A percentile compares a stretch with the other conserved stretches of the same genome.
Evolutionary conservation across 1,284 basidiomycete genomes (phyloP).

Genomic region (Malassezia vespertilionis): DNA sequence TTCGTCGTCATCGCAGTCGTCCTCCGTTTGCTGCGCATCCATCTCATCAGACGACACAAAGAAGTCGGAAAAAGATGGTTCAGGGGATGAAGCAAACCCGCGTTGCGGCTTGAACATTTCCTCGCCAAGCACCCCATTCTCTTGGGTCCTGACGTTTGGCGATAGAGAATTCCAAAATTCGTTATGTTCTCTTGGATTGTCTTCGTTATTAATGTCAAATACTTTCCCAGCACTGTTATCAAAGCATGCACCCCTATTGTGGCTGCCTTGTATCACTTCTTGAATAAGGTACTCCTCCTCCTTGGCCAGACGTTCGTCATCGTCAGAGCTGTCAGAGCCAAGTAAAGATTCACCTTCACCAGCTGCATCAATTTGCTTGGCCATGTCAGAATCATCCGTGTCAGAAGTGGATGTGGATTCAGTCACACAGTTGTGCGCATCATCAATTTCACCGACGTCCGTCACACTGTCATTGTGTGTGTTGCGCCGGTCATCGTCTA

Average conservation of each 20-base stretch:
- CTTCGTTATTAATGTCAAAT: slow-evolving; percentile 14
- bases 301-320: slow-evolving; percentile 31
- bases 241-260: not conserved
- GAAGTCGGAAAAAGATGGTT: slow-evolving; percentile 46
- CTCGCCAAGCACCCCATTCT: slow-evolving; percentile 17
- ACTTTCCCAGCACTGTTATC: not conserved
- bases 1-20: slow-evolving; percentile 21
- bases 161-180: slow-evolving; percentile 13
- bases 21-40: slow-evolving; percentile 15
- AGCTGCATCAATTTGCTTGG: slow-evolving; percentile 37
- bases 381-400: slow-evolving; percentile 31
- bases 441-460: slow-evolving; percentile 8
- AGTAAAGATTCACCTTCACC: slow-evolving; percentile 43
- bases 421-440: slow-evolving; percentile 1
- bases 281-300: slow-evolving; percentile 42
- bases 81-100: slow-evolving; percentile 40
- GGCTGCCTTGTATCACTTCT: slow-evolving; percentile 27
- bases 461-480: not conserved
- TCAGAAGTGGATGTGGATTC: slow-evolving; percentile 25
- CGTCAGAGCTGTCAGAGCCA: slow-evolving; percentile 39
- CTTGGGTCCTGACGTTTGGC: not conserved
- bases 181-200: slow-evolving; percentile 20
- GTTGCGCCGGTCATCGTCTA: slow-evolving; percentile 4
- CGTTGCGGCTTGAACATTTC: slow-evolving; percentile 42
- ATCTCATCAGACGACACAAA: slow-evolving; percentile 37